Evolutionary conservation across 331 rosid species (phyloP).

Genomic region (Pyracantha coccinea): DNA sequence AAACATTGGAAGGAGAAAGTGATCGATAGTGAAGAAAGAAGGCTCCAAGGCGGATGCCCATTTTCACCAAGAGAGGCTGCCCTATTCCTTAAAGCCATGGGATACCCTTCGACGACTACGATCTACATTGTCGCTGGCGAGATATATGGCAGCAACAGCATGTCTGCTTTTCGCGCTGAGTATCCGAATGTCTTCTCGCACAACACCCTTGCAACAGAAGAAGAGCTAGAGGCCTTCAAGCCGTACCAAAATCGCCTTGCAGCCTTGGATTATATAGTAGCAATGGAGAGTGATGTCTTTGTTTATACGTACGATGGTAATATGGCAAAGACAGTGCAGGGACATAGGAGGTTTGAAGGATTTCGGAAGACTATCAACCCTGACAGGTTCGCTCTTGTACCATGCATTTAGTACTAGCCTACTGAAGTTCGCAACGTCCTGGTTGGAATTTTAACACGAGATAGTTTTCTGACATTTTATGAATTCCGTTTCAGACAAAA

Average conservation of each 20-base stretch:
- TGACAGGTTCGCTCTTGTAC: constrained; percentile 52
- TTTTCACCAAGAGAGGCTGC: constrained; percentile 97
- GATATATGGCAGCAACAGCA: constrained; percentile 72
- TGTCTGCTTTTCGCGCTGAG: constrained; percentile 53
- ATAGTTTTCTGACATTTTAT: not conserved
- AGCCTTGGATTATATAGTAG: constrained; percentile 82
- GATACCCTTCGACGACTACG: constrained; percentile 84
- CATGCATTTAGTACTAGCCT: not conserved
- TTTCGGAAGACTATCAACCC: constrained; percentile 86
- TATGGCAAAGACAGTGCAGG: constrained; percentile 99
- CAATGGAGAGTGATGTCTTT: constrained; percentile 88
- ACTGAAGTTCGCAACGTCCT: not conserved
- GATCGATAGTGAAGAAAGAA: constrained; percentile 56
- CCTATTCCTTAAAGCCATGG: constrained; percentile 88
- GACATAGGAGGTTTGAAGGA: constrained; percentile 93
- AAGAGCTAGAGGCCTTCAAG: constrained; percentile 70
- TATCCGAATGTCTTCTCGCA: constrained; percentile 80
- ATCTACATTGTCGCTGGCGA: constrained; percentile 97
- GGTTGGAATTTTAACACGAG: not conserved
- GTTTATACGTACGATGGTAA: constrained; percentile 95
- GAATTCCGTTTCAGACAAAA: constrained; percentile 39
- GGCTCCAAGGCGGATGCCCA: constrained; percentile 91
- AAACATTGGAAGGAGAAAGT: constrained; percentile 98
- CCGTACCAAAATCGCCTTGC: constrained; percentile 91
- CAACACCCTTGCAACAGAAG: constrained; percentile 74